Percentiles rank a stretch among this genome's conserved stretches.
Conservation (phyloP, 2,329 filamentous ascomycete genomes). For the Rasamsonia emersonii region DNA sequence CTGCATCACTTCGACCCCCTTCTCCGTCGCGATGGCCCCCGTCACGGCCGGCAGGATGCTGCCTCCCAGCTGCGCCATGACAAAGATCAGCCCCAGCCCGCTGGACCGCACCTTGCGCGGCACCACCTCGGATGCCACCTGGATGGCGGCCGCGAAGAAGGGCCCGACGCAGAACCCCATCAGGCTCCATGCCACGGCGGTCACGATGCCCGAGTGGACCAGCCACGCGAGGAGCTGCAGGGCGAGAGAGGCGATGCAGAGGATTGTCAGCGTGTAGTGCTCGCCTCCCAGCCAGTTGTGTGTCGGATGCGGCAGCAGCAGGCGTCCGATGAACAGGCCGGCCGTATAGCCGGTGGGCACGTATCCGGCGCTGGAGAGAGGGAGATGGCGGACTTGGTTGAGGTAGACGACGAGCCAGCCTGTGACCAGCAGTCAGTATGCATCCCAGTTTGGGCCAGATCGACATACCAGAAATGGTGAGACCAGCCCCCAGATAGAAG, state of each 20-base stretch:
- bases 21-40: slow-evolving; percentile 40
- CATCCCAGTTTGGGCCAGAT: background rate
- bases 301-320: slow-evolving; percentile 52
- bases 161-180: slow-evolving; percentile 52
- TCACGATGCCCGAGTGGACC: slow-evolving; percentile 40
- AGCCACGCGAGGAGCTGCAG: slow-evolving; percentile 56
- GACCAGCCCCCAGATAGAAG: slow-evolving; percentile 49
- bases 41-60: slow-evolving; percentile 49
- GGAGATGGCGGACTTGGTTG: slow-evolving; percentile 49
- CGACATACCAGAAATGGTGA: slow-evolving; percentile 41
- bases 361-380: slow-evolving; percentile 52
- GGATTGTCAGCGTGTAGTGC: slow-evolving; percentile 48
- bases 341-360: slow-evolving; percentile 54
- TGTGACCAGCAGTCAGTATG: background rate
- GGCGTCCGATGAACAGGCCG: slow-evolving; percentile 48
- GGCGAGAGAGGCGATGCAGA: slow-evolving; percentile 43
- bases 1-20: slow-evolving; percentile 43
- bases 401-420: slow-evolving; percentile 61
- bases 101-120: slow-evolving; percentile 39
- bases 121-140: slow-evolving; percentile 46
- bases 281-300: slow-evolving; percentile 53
- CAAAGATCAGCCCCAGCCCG: slow-evolving; percentile 48
- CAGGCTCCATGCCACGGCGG: slow-evolving; percentile 46
- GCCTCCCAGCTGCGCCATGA: slow-evolving; percentile 49
- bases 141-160: slow-evolving; percentile 51